Evolutionary conservation across 495 filamentous ascomycete genomes (phyloP).

Genomic region (Aspergillus mulundensis): DNA sequence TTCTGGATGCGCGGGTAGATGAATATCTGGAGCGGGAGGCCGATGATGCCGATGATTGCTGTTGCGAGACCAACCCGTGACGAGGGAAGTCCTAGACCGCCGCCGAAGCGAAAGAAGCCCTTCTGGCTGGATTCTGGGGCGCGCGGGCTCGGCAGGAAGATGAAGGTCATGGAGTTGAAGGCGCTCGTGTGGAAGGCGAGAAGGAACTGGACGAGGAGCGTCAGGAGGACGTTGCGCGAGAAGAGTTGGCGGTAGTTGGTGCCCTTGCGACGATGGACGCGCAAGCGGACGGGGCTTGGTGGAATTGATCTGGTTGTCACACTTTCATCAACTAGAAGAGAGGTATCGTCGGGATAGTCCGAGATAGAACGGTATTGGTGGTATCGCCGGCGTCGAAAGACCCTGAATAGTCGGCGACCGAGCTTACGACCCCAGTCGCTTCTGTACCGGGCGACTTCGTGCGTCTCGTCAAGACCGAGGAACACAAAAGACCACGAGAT

Average conservation of each 20-base stretch:
- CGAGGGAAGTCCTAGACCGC: constrained; percentile 68
- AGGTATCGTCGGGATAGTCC: constrained; percentile 26
- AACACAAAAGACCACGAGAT: constrained; percentile 45
- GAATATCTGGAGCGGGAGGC: constrained; percentile 65
- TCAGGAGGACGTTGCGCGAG: constrained; percentile 57
- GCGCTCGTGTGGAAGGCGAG: constrained; percentile 71
- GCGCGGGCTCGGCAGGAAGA: constrained; percentile 65
- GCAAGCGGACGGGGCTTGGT: constrained; percentile 23
- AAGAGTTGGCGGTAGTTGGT: constrained; percentile 56
- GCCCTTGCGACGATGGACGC: constrained; percentile 24
- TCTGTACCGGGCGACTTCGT: constrained; percentile 41
- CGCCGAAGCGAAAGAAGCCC: constrained; percentile 61
- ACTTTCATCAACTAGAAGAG: constrained; percentile 30
- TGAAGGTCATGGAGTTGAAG: constrained; percentile 70
- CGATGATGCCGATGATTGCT: constrained; percentile 63
- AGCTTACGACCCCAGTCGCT: constrained; percentile 49
- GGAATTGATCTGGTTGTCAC: constrained; percentile 27
- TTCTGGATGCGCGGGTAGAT: constrained; percentile 61
- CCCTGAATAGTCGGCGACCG: constrained; percentile 37
- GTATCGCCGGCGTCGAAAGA: constrained; percentile 25
- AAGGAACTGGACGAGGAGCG: constrained; percentile 60
- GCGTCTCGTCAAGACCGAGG: constrained; percentile 59
- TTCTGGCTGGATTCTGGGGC: constrained; percentile 42
- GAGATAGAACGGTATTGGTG: constrained; percentile 29
- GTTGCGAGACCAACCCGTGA: constrained; percentile 65